Conservation (phyloP, 1,284 basidiomycete genomes). For the Irpex rosettiformis region DNA sequence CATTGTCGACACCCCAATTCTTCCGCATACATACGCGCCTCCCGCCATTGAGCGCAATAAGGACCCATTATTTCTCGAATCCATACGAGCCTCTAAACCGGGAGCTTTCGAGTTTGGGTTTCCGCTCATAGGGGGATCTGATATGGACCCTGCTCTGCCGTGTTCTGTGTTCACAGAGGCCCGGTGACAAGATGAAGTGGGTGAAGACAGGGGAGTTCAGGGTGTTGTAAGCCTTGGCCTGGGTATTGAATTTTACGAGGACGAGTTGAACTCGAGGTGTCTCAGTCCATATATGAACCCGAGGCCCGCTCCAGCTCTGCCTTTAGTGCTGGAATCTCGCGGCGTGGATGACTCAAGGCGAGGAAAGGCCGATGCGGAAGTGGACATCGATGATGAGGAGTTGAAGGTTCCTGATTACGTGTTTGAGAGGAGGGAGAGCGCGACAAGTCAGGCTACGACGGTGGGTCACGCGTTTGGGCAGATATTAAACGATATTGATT, state of each 20-base stretch:
- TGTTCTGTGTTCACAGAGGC: neutral
- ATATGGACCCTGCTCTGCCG: too few relatives aligned
- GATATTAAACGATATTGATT: neutral
- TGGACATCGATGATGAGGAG: neutral
- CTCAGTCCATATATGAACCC: constrained; percentile 10
- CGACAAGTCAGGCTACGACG: constrained; percentile 23
- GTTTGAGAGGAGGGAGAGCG: constrained; percentile 26
- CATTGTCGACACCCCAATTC: neutral
- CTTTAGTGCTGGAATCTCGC: constrained; percentile 1
- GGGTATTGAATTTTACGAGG: constrained; percentile 7
- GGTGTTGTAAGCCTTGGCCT: constrained; percentile 1
- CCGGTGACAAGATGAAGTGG: neutral
- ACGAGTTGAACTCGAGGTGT: constrained; percentile 6
- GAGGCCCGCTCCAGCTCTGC: constrained; percentile 10
- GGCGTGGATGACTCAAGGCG: too few relatives aligned
- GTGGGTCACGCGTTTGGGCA: constrained; percentile 15
- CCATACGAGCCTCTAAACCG: neutral
- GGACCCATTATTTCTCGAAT: neutral
- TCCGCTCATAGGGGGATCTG: too few relatives aligned
- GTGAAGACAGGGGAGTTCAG: neutral
- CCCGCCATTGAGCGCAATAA: constrained; percentile 21
- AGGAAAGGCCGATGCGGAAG: neutral
- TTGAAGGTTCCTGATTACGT: constrained; percentile 23
- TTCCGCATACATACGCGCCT: constrained; percentile 24
- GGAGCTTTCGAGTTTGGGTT: neutral